A percentile compares a stretch with the other conserved stretches of the same genome.
These are phyloP conservation scores for Capronia americana DNA, from an alignment of 2,329 filamentous ascomycete species.

Conservation along the genomic window DNA sequence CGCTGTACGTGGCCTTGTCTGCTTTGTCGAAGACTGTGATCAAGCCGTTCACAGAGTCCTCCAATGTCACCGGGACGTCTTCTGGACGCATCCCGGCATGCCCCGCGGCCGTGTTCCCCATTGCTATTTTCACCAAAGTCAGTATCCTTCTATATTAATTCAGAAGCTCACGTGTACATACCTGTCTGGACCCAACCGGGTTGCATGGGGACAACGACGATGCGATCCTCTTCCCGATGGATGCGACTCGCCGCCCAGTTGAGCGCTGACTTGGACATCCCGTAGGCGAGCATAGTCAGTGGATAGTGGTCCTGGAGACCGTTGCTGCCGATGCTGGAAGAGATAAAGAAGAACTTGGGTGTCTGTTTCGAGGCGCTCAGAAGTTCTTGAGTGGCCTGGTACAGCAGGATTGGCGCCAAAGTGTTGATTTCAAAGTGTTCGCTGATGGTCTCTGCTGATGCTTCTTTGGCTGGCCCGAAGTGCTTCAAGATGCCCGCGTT, in stretches of 20 bases:
- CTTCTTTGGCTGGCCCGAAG: constrained; percentile 44
- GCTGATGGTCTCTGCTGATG: constrained; percentile 47
- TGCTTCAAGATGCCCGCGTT: constrained; percentile 55
- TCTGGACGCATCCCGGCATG: constrained; percentile 21
- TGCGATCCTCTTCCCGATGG: constrained; percentile 37
- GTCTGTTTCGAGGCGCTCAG: constrained; percentile 39
- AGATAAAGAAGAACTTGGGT: constrained; percentile 49
- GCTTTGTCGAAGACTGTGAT: constrained; percentile 31
- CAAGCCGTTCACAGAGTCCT: constrained; percentile 30
- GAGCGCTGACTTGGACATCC: constrained; percentile 39
- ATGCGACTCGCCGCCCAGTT: constrained; percentile 40
- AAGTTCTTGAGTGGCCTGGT: constrained; percentile 47
- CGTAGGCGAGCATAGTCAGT: constrained; percentile 37
- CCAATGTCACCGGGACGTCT: constrained; percentile 29
- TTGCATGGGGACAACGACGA: constrained; percentile 42
- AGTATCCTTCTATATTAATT: background rate
- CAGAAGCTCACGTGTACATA: constrained; percentile 15
- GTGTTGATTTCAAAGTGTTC: constrained; percentile 54
- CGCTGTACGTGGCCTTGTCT: constrained; percentile 29
- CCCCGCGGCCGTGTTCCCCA: constrained; percentile 24
- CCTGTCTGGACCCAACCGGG: constrained; percentile 45
- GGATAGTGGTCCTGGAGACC: constrained; percentile 39
- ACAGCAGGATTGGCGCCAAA: constrained; percentile 42
- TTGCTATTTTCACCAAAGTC: constrained; percentile 41
- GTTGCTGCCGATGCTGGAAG: constrained; percentile 48